Evolutionary conservation across 2,329 filamentous ascomycete species (phyloP).

Genomic region (Fonsecaea nubica): DNA sequence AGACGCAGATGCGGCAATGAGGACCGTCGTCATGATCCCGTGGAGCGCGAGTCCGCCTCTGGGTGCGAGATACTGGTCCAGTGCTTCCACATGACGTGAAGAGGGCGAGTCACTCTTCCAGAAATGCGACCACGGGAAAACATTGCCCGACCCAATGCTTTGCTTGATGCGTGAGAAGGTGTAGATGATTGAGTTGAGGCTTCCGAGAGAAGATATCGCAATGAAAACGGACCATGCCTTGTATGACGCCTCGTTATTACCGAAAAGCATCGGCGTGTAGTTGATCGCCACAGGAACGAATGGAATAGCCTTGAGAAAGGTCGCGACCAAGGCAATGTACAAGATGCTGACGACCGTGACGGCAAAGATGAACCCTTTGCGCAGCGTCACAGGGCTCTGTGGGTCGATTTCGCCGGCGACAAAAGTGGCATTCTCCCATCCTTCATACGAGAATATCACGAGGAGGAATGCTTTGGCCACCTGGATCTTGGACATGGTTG

Average conservation of each 20-base stretch:
- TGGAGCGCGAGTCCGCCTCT: slow-evolving; percentile 5
- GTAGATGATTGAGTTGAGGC: slow-evolving; percentile 13
- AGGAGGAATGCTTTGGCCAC: slow-evolving; percentile 11
- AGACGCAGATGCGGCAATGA: slow-evolving; percentile 5
- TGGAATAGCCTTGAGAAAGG: slow-evolving; percentile 3
- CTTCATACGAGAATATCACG: slow-evolving; percentile 12
- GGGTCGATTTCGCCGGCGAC: slow-evolving; percentile 9
- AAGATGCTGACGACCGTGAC: slow-evolving; percentile 8
- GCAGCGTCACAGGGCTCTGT: slow-evolving; percentile 11
- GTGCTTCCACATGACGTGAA: background rate
- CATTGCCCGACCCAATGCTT: slow-evolving; percentile 8
- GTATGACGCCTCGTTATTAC: slow-evolving; percentile 6
- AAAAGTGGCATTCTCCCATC: slow-evolving; percentile 12
- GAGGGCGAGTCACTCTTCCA: slow-evolving; percentile 12
- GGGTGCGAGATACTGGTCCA: slow-evolving; percentile 10
- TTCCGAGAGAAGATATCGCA: slow-evolving; percentile 6
- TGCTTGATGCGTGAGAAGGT: slow-evolving; percentile 14
- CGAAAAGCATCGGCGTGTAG: slow-evolving; percentile 1
- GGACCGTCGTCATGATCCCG: slow-evolving; percentile 8
- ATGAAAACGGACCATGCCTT: slow-evolving; percentile 12
- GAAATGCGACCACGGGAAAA: slow-evolving; percentile 7
- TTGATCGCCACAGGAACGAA: slow-evolving; percentile 9
- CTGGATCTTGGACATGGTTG: slow-evolving; percentile 2
- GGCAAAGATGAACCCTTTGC: slow-evolving; percentile 9
- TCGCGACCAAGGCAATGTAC: slow-evolving; percentile 5